Evolutionary conservation across 805 yeast genomes (phyloP), one percentile per base, ranked within the genome.

Genomic region (Pichia pseudocactophila): DNA sequence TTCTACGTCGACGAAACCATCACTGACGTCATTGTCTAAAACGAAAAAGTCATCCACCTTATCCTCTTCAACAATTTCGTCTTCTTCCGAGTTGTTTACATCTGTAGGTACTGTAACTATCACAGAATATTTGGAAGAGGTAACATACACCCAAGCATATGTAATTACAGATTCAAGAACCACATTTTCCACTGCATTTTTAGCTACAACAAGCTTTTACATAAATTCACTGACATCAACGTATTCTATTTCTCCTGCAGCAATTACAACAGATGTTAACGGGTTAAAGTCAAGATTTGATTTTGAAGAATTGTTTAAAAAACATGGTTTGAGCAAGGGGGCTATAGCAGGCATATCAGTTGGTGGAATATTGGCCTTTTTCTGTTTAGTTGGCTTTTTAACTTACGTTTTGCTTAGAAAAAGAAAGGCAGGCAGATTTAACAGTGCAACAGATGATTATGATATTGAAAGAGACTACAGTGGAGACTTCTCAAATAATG

Each of bases 281-380:
- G 48, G 53, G 7, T 42, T 50, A 16, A 50, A 47, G 27, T 39
- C 48, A 11, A 28, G 40, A 17, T 42, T 38, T 13, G 47, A 41
- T 22, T 40, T 43, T n/a, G 36, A 35, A 19, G 10, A 17, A 13
- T 25, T 45, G 18, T 34, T 34, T 10, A 16, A 36, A 19, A 6
- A 28, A 7, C 25, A 26, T 5, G 30, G 25, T 7, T 31, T 51
- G 25, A 40, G 50, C 19, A 45, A 34, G 13, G 58, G 61, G 13
- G 40, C 57, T 9, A 55, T 57, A 28, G 63, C 63, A 1, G 65
- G 65, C 8, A 50, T 56, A 19, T 50, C 55, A 2, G 50, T 61
- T 16, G 64, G 62, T 13, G 37, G 51, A 15, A 40, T 54, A 10
- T 19, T 51, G 18, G 63, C 59, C 3, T 34, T 53, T 17, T 37